These are phyloP conservation scores for Vitis rotundifolia DNA, from an alignment of 164 flowering plant species.

Conservation along the genomic window DNA sequence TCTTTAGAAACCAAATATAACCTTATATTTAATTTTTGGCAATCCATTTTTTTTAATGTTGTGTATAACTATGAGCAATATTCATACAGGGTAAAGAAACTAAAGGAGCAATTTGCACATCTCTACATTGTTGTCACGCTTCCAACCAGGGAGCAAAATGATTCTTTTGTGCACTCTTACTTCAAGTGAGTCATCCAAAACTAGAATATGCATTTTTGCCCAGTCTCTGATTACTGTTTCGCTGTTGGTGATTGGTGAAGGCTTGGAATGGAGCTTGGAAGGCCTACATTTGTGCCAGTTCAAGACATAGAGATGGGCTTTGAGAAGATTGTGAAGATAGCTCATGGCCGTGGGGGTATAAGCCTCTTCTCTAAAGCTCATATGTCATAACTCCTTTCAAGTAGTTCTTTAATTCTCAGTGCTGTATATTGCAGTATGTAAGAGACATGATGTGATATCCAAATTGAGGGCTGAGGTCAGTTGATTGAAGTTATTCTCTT, in stretches of 20 bases:
- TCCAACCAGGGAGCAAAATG: constrained; percentile 75
- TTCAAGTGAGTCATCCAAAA: constrained; percentile 59
- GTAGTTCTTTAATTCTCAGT: neutral
- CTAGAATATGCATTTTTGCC: neutral
- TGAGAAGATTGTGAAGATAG: constrained; percentile 87
- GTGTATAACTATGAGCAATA: no score
- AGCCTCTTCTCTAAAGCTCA: neutral
- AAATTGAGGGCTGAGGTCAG: constrained; percentile 79
- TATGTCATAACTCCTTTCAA: no score
- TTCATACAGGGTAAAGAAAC: constrained; percentile 59
- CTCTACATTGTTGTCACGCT: constrained; percentile 71
- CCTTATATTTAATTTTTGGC: no score
- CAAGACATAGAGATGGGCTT: constrained; percentile 91
- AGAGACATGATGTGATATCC: constrained; percentile 53
- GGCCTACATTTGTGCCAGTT: constrained; percentile 80
- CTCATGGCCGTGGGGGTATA: constrained; percentile 85
- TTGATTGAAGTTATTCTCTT: constrained; percentile 7
- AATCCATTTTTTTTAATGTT: no score
- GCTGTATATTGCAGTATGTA: constrained; percentile 63
- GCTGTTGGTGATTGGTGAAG: constrained; percentile 32
- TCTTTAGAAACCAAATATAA: no score
- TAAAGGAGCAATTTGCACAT: constrained; percentile 79
- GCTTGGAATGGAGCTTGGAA: constrained; percentile 73
- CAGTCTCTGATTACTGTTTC: no score
- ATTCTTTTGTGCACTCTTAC: constrained; percentile 70